phyloP scores from a whole-genome alignment of 202 grass and related monocot genomes.

The Schoenoplectus tabernaemontani region DNA sequence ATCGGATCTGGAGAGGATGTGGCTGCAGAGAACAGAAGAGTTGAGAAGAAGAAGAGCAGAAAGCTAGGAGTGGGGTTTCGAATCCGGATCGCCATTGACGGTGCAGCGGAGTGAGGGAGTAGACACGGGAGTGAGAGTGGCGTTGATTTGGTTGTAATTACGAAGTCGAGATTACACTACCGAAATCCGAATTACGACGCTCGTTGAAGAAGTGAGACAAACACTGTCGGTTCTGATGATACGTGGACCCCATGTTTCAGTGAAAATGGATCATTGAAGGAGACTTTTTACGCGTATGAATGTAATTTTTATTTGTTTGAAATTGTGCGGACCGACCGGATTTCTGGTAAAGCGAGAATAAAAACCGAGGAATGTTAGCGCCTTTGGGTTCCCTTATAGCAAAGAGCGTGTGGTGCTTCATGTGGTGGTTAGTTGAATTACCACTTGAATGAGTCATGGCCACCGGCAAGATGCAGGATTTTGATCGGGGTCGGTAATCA shows the following conservation, averaged over 20 bases:
- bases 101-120: not conserved
- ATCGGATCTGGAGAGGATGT: not conserved
- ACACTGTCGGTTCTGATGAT: too few species aligned
- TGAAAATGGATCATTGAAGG: too few species aligned
- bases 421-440: not conserved
- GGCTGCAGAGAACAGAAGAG: not conserved
- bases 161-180: too few species aligned
- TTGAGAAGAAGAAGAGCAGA: slow-evolving; percentile 11
- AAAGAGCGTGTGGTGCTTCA: not conserved
- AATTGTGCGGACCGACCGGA: not conserved
- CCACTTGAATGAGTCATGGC: too few species aligned
- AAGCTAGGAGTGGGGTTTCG: not conserved
- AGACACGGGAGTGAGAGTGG: too few species aligned
- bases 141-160: not conserved
- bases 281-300: too few species aligned
- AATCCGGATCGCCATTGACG: not conserved
- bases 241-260: too few species aligned
- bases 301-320: not conserved
- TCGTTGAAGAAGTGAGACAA: too few species aligned
- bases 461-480: too few species aligned
- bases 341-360: slow-evolving; percentile 11
- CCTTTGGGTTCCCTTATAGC: not conserved
- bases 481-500: too few species aligned
- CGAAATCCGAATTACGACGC: too few species aligned
- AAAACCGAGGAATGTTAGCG: slow-evolving; percentile 7